Evolutionary conservation across 495 filamentous ascomycete species (phyloP).

Genomic region (Xylaria palmicola): DNA sequence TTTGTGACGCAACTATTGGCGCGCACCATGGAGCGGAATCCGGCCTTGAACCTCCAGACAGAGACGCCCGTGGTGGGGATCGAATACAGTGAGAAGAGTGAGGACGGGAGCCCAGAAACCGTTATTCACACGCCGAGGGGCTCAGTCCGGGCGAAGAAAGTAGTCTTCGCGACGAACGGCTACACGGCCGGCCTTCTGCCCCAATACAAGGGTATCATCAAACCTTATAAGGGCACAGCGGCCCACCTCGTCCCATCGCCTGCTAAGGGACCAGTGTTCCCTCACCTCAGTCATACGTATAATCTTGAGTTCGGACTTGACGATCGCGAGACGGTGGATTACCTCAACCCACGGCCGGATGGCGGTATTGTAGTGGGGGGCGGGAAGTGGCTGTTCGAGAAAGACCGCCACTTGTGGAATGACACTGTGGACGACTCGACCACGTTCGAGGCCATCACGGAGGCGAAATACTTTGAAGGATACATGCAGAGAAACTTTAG

Average conservation of each 20-base stretch:
- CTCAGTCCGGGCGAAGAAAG: slow-evolving; percentile 16
- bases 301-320: slow-evolving; percentile 2
- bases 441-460: slow-evolving; percentile 35
- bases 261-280: background rate
- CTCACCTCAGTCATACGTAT: slow-evolving; percentile 9
- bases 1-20: slow-evolving; percentile 13
- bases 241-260: slow-evolving; percentile 11
- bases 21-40: slow-evolving; percentile 5
- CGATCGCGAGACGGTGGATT: slow-evolving; percentile 8
- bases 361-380: slow-evolving; percentile 41
- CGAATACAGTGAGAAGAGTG: background rate
- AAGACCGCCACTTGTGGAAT: slow-evolving; percentile 41
- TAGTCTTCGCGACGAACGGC: slow-evolving; percentile 27
- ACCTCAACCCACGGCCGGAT: slow-evolving; percentile 24
- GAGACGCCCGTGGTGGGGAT: slow-evolving; percentile 17
- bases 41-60: slow-evolving; percentile 8
- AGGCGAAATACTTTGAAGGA: slow-evolving; percentile 41
- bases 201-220: slow-evolving; percentile 17
- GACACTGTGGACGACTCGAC: slow-evolving; percentile 45
- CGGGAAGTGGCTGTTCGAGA: slow-evolving; percentile 33
- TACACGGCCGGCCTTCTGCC: slow-evolving; percentile 22
- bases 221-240: slow-evolving; percentile 12
- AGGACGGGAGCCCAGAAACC: background rate
- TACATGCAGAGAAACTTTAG: slow-evolving; percentile 47
- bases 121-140: slow-evolving; percentile 20